Base-by-base conservation (phyloP, 2,329 filamentous ascomycete species). In the Sarocladium kiliense region DNA sequence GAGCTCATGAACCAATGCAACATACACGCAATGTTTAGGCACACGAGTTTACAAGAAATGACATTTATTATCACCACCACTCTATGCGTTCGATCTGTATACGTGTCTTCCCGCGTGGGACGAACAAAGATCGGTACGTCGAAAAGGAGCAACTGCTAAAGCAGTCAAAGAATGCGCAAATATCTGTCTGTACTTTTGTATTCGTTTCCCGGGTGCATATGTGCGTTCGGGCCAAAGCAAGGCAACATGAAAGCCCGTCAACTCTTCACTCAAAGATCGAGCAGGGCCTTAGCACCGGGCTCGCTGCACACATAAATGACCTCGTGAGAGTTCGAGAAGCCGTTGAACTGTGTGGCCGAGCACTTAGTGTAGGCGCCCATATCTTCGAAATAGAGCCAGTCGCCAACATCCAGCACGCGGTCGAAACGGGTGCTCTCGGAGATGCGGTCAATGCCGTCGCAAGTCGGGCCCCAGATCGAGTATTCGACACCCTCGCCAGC, bases 301-400 rank as follows among this genome's bases (percentile, higher is more conserved):
- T 99, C 94, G 72, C 91, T 97, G 70, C 88, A 96, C 63, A 97
- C 88, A 68, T 97, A 97, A 61, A 97, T 86, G 60, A 95, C 88
- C 65, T 96, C 89, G 71, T 99, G 94, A 63, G 85, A 81, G 73
- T 97, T 90, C 55, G 86, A 89, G 74, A 97, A 99, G 60, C 94
- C 94, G 64, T 99, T 99, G 86, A 99, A 99, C 67, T 88, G 86
- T 56, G 94, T 99, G 60, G 94, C 93, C 58, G 91, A 97, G 79
- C 93, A 97, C 80, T 92, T 96, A 64, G 94, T 97, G 74, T 99
- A 99, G 23, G 94, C 93, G 55, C 94, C 94, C 94, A 99, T 99
- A 59, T 96, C 85, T 75, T 97, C 91, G 73, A 99, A 99, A 77
- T 96, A 99, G 55, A 99, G 80, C 94, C 94, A 99, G 71, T 99